A percentile compares a stretch with the other conserved stretches of the same genome.
These are phyloP conservation scores for Pichia californica DNA, from an alignment of 805 yeast species.

Conservation along the genomic window DNA sequence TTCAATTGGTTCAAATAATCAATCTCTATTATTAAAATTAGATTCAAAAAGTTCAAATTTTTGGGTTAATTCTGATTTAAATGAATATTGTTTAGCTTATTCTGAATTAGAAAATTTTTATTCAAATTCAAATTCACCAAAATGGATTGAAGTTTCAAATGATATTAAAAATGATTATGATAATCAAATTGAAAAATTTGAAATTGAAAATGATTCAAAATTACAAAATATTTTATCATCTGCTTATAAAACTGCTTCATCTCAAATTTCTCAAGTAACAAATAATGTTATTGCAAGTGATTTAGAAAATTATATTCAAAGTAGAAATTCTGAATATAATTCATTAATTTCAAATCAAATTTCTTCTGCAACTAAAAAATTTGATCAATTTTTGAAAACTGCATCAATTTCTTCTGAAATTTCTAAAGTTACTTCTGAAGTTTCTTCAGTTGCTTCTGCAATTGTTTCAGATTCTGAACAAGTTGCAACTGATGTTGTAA, in stretches of 20 bases:
- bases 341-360: constrained; percentile 5
- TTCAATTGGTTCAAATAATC: constrained; percentile 47
- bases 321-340: constrained; percentile 6
- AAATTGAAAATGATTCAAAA: background rate
- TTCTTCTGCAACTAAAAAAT: constrained; percentile 4
- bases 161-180: constrained; percentile 2
- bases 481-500: constrained; percentile 3
- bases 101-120: constrained; percentile 4
- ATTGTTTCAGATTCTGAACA: constrained; percentile 6
- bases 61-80: constrained; percentile 40
- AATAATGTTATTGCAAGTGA: background rate
- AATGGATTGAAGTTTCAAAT: constrained; percentile 5
- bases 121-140: background rate
- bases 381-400: background rate
- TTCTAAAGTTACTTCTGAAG: background rate
- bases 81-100: constrained; percentile 13
- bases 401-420: background rate
- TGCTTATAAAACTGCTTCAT: background rate
- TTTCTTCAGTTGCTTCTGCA: background rate
- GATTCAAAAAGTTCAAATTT: constrained; percentile 67
- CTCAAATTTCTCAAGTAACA: background rate
- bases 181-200: constrained; percentile 5
- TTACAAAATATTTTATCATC: background rate
- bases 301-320: background rate
- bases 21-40: constrained; percentile 42